Evolutionary conservation across 352 stramenopile genomes (phyloP), one percentile per base, ranked within the genome.

Genomic region (Globisporangium middletonii): DNA sequence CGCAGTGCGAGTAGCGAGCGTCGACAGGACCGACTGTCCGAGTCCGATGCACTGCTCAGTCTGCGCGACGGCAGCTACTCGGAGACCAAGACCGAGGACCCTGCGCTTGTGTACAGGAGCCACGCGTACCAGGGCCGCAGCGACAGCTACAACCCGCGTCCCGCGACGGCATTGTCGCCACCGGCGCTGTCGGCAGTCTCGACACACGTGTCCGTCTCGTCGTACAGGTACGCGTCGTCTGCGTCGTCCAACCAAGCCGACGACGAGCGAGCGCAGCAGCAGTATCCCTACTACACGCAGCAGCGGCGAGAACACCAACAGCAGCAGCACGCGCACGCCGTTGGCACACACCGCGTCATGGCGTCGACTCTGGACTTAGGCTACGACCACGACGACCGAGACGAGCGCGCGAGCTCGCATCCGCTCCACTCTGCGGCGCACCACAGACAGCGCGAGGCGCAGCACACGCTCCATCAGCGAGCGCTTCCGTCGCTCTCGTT

Each of bases 401-500:
- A 46, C 11, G 52, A 42, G 27, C 12, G 23, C 15, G 7, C 9
- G 11, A 13, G n/a, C 43, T 15, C 16, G 43, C 28, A 41, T 41
- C 46, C 27, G 13, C 46, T 13, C 5, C 44, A 60, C 5, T 48
- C 0, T n/a, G 43, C 42, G 45, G 8, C 15, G 15, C 53, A 43
- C 5, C 53, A 50, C 5, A 27, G 19, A 33, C 53, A 53, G 28
- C 38, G 41, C 11, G 38, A n/a, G 33, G 15, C 33, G 16, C 53
- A 52, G 7, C 46, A 50, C 13, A 12, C 53, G 41, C 5, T 47
- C 18, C 45, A 47, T 15, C 30, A 47, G 18, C 69, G 50, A 33
- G 33, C 62, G 41, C 49, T 81, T 26, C 72, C 72, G 18, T 77
- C 72, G 6, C 74, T 81, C 44, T 65, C 62, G 6, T 69, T 53